These are phyloP conservation scores for Cafeteria roenbergensis DNA, from an alignment of 108 stramenopile species.

Conservation along the genomic window DNA sequence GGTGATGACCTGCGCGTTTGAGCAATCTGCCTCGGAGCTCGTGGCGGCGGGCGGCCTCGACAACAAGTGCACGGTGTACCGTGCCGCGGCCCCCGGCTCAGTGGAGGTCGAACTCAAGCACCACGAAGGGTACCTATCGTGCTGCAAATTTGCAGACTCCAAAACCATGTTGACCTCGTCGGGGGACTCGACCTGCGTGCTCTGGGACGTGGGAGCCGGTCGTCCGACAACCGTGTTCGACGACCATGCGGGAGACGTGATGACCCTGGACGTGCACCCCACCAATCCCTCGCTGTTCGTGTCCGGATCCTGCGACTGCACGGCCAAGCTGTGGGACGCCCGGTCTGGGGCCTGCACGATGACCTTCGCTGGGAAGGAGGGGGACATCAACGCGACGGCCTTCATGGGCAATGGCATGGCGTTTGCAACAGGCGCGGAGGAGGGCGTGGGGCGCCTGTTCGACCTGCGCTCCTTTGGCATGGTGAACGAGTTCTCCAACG, in stretches of 20 bases:
- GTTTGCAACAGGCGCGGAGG: slow-evolving; percentile 83
- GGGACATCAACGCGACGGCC: slow-evolving; percentile 85
- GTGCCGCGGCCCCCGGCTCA: slow-evolving; percentile 35
- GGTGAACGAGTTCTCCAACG: slow-evolving; percentile 68
- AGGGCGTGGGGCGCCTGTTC: slow-evolving; percentile 77
- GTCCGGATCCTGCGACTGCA: slow-evolving; percentile 80
- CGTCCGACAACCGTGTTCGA: slow-evolving; percentile 60
- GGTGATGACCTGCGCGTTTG: slow-evolving; percentile 97
- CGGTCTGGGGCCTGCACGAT: slow-evolving; percentile 54
- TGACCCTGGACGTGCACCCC: slow-evolving; percentile 66
- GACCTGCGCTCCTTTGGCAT: slow-evolving; percentile 80
- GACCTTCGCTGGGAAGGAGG: slow-evolving; percentile 83
- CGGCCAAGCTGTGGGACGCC: slow-evolving; percentile 92
- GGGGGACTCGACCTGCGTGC: slow-evolving; percentile 86
- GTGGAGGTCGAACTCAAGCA: slow-evolving; percentile 73
- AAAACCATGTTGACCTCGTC: slow-evolving; percentile 69
- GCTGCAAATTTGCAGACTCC: slow-evolving; percentile 83
- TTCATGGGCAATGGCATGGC: slow-evolving; percentile 79
- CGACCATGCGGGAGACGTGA: slow-evolving; percentile 88
- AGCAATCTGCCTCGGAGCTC: slow-evolving; percentile 68
- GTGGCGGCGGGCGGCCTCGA: slow-evolving; percentile 98
- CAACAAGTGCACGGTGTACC: slow-evolving; percentile 94
- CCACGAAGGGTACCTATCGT: slow-evolving; percentile 94
- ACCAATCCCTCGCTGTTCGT: slow-evolving; percentile 69
- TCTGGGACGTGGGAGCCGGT: slow-evolving; percentile 79